These are phyloP conservation scores for Linderniella brevidens DNA, from an alignment of 257 asterid genomes.

Conservation along the genomic window DNA sequence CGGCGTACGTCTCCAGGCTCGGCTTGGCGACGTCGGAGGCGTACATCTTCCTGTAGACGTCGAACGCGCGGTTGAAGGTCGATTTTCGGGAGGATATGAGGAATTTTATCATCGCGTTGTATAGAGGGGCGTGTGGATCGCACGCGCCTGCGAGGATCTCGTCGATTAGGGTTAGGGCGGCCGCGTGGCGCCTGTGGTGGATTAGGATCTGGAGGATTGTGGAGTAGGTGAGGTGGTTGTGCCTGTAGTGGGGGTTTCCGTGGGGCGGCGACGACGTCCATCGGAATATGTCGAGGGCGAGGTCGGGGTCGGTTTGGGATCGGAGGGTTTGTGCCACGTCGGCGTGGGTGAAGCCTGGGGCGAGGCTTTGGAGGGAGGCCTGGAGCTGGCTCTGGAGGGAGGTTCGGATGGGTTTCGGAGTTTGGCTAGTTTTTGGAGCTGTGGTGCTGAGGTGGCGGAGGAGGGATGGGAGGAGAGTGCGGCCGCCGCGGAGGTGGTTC, in stretches of 20 bases:
- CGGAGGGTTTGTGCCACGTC: conserved; percentile 54
- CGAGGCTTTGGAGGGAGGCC: conserved; percentile 29
- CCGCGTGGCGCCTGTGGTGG: conserved; percentile 53
- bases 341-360: conserved; percentile 69
- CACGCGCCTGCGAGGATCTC: conserved; percentile 88
- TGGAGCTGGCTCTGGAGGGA: too few relatives aligned
- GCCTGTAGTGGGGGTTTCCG: conserved; percentile 79
- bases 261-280: conserved; percentile 88
- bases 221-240: conserved; percentile 46
- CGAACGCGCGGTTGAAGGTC: conserved; percentile 71
- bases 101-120: conserved; percentile 76
- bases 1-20: conserved; percentile 50
- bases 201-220: conserved; percentile 46
- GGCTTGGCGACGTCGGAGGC: conserved; percentile 57
- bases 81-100: conserved; percentile 48
- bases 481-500: too few relatives aligned
- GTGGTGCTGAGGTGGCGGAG: too few relatives aligned
- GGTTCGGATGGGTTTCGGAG: too few relatives aligned
- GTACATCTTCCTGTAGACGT: conserved; percentile 67
- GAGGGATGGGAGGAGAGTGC: too few relatives aligned
- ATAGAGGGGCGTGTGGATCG: conserved; percentile 35
- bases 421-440: too few relatives aligned
- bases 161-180: conserved; percentile 56
- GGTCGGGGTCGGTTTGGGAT: conserved; percentile 74
- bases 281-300: conserved; percentile 88